phyloP scores from a whole-genome alignment of 495 filamentous ascomycete genomes.

The Aspergillus panamensis region DNA sequence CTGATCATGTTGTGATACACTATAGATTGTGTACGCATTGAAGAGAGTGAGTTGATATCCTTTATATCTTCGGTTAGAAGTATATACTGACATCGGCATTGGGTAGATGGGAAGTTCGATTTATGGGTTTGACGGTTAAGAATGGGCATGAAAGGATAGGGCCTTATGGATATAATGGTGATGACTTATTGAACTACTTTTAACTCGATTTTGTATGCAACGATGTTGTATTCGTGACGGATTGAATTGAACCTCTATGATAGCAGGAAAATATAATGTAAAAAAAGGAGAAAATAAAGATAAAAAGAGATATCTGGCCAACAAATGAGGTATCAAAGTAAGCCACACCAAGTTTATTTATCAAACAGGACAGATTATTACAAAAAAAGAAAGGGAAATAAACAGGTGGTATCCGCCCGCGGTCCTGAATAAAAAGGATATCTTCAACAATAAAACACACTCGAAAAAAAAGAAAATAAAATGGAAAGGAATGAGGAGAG shows the following conservation, averaged over 20 bases:
- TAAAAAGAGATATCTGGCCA: neutral
- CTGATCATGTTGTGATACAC: neutral
- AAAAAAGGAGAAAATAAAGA: neutral
- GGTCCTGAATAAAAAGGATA: constrained; percentile 17
- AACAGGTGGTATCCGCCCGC: constrained; percentile 21
- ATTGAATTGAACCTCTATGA: too few relatives aligned
- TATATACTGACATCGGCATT: too few relatives aligned
- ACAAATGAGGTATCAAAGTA: neutral
- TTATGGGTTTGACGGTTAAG: constrained; percentile 15
- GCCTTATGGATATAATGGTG: neutral
- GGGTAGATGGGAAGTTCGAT: constrained; percentile 20
- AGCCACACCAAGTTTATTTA: constrained; percentile 4
- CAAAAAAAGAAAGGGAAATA: constrained; percentile 6
- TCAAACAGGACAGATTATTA: constrained; percentile 18
- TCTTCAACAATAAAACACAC: constrained; percentile 4
- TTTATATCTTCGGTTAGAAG: neutral
- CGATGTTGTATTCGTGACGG: too few relatives aligned
- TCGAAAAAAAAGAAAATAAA: constrained; percentile 5
- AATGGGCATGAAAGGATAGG: neutral
- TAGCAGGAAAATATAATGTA: neutral
- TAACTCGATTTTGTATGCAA: too few relatives aligned
- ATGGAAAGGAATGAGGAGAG: neutral
- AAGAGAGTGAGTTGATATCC: constrained; percentile 34
- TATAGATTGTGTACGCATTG: constrained; percentile 60
- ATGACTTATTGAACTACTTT: too few relatives aligned